Base-by-base conservation (phyloP, 306 rosid species). In the Inga oerstediana region DNA sequence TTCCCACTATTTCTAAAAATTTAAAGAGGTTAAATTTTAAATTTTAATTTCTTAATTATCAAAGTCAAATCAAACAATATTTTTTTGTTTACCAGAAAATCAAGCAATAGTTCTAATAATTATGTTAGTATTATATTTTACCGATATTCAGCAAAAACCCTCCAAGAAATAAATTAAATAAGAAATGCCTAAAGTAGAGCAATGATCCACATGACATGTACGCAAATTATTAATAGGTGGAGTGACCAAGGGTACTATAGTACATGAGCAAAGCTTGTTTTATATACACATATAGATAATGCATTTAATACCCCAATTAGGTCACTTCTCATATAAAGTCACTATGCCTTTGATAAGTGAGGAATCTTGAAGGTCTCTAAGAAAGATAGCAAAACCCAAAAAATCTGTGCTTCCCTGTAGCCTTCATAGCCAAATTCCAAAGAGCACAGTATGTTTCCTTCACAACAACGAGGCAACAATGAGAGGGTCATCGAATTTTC, bases 401-500 rank as follows among this genome's bases (percentile, higher is more conserved):
- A 82, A 75, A 59, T 59, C 41, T 72, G 87, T 77, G 65, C 56
- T 80, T 81, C 83, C 83, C 70, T 76, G 56, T 56, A 64, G 54
- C 74, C 69, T 86, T 75, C 84, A 75, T 44, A 86, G 35, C 72
- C 78, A 56, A 72, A 67, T n/a, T 70, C 5, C 32, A 70, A 12
- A 11, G 76, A 45, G 78, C 87, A 32, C 9, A 82, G 32, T 70
- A 88, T 88, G 92, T 88, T 88, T 83, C 97, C 97, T 90, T 90
- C 84, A 85, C 91, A 90, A 79, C 93, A 90, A 80, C 91, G 79
- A 84, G 85, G 94, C 89, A 80, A 88, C 89, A 80, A 89, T 51
- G 87, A 92, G 89, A 84, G 86, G 92, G 87, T 91, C 67, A 90
- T 90, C 70, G 83, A 90, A 77, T 88, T 88, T 81, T 89, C 92